Evolutionary conservation across 306 rosid species (phyloP).

Genomic region (Astragalus glycyphyllos): DNA sequence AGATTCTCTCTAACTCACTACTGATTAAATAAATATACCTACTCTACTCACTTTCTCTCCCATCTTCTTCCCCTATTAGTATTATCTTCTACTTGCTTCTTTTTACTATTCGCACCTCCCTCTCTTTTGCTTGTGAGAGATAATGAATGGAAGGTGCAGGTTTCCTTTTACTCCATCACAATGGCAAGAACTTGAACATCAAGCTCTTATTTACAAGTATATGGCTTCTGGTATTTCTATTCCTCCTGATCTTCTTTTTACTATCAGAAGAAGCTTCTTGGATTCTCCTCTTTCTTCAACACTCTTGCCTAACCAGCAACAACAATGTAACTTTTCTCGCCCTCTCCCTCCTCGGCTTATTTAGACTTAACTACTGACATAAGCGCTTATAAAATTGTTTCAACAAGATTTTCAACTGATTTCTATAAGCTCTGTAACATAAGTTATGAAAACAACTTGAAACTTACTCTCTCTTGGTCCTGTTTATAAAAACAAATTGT

Average conservation of each 20-base stretch:
- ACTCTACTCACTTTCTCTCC: slow-evolving; percentile 29
- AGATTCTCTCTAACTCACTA: slow-evolving; percentile 73
- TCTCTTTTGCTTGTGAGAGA: background rate
- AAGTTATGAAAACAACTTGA: no score
- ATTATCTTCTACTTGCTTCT: no score
- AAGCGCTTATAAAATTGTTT: no score
- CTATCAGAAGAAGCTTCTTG: slow-evolving; percentile 63
- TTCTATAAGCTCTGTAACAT: no score
- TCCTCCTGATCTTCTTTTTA: slow-evolving; percentile 86
- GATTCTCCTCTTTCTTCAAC: slow-evolving; percentile 64
- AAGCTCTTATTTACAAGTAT: slow-evolving; percentile 91
- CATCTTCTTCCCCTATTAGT: background rate
- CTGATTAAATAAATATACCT: slow-evolving; percentile 87
- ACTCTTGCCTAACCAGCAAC: slow-evolving; percentile 65
- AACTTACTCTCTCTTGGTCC: no score
- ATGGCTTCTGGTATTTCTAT: slow-evolving; percentile 91
- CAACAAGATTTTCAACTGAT: no score
- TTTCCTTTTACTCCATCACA: slow-evolving; percentile 80
- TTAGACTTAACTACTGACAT: no score
- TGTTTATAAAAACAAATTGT: no score
- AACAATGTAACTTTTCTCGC: slow-evolving; percentile 69
- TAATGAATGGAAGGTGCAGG: slow-evolving; percentile 60
- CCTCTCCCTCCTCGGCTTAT: background rate
- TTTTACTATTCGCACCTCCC: background rate
- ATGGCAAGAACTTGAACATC: slow-evolving; percentile 98